Evolutionary conservation across 441 rosid species (phyloP).

Genomic region (Corymbia calophylla): DNA sequence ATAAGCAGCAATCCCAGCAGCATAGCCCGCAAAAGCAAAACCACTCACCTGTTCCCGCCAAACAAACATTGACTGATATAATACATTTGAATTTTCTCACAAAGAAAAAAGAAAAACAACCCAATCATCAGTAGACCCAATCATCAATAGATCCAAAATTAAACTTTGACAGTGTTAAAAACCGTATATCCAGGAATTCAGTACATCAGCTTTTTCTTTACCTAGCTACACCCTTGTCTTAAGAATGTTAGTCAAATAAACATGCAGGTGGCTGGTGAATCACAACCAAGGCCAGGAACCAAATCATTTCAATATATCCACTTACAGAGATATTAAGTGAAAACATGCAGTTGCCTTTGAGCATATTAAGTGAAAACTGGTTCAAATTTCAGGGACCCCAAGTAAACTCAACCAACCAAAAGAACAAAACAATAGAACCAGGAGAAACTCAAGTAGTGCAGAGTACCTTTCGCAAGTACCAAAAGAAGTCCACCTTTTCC

Average conservation of each 20-base stretch:
- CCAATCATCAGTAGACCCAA: not conserved
- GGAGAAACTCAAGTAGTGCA: not conserved
- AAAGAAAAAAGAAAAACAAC: not conserved
- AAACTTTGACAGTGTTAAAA: not conserved
- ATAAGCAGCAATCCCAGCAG: slow-evolving; percentile 80
- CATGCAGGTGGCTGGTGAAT: not conserved
- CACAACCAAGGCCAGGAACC: not conserved
- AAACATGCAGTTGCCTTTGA: not conserved
- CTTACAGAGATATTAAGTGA: not conserved
- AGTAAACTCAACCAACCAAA: not conserved
- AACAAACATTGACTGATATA: not conserved
- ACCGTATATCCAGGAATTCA: not conserved
- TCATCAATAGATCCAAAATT: not conserved
- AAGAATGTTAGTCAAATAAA: not conserved
- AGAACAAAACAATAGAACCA: not conserved
- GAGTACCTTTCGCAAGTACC: slow-evolving; percentile 80
- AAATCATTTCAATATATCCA: not conserved
- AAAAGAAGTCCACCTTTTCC: slow-evolving; percentile 92
- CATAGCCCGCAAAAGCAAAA: slow-evolving; percentile 90
- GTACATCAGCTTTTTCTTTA: not conserved
- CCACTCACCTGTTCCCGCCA: slow-evolving; percentile 59
- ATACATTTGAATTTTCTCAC: not conserved
- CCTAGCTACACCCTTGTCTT: not conserved
- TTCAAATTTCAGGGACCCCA: not conserved
- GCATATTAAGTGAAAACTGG: not conserved